Evolutionary conservation across 768 basidiomycete genomes (phyloP), one percentile per base, ranked within the genome.

Genomic region (Porphyrellus cyaneotinctus): DNA sequence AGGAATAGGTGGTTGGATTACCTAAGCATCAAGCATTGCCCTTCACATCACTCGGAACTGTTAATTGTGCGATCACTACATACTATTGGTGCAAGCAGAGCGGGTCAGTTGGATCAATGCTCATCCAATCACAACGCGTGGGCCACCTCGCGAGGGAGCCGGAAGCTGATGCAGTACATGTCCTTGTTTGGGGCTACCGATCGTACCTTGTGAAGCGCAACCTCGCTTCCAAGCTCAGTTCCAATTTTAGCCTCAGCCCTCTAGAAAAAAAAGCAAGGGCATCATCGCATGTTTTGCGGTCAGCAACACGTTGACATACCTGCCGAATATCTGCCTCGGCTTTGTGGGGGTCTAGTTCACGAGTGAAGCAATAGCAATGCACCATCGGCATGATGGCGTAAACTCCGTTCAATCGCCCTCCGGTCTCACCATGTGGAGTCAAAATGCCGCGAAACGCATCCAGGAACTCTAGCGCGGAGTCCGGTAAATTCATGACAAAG

Each of bases 401-500:
- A 57, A 77, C 71, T 6, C 74, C 72, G 67, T 80, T 79, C 47
- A 81, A 74, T 59, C 74, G 73, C 59, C 73, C 70, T 35, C 49
- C 37, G n/a, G 17, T 41, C 64, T 59, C 71, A 64, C 60, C 70
- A 22, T 74, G 59, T 5, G 74, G 64, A 6, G 71, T 64, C 43
- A 91, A 76, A 53, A 88, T 77, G 2, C 92, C 93, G 4, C 81
- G 80, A 74, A 91, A 97, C 2, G 91, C 90, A 63, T 89, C 88
- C 47, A 99, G 76, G 72, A 98, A 97, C 32, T 81, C 76, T 49
- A 97, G 83, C 0, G 95, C 97, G 23, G 87, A 85, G 59, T 91
- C 93, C 3, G 97, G 97, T 18, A 99, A 77, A 69, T 99, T 99
- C 94, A 99, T 95, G n/a, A 97, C 87, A 64, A 91, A 94, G 66